Percentiles rank a stretch among this genome's conserved stretches.
phyloP scores from a whole-genome alignment of 148 eudicot genomes.

The Drosera capensis region DNA sequence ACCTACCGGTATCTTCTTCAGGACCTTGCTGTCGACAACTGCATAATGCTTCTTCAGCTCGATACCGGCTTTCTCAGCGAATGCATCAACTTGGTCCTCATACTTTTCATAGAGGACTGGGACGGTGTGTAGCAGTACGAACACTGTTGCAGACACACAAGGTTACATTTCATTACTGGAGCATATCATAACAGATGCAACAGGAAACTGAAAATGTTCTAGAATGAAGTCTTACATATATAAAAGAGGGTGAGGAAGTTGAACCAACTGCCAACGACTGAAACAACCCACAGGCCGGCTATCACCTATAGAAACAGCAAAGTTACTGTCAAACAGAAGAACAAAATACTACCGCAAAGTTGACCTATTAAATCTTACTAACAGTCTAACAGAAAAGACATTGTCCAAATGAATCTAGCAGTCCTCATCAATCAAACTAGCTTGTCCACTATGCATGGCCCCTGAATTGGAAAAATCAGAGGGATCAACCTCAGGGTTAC shows the following conservation, averaged over 20 bases:
- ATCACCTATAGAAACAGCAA: conserved; percentile 31
- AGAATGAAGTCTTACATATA: conserved; percentile 39
- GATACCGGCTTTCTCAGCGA: conserved; percentile 63
- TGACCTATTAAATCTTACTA: no score
- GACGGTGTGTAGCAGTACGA: conserved; percentile 61
- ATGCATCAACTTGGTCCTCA: conserved; percentile 69
- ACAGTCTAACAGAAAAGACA: background rate
- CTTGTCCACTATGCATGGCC: no score
- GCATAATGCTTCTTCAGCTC: conserved; percentile 82
- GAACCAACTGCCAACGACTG: conserved; percentile 53
- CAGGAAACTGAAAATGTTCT: background rate
- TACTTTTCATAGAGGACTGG: conserved; percentile 78
- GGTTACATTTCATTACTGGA: background rate
- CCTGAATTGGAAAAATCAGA: no score
- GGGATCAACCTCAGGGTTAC: no score
- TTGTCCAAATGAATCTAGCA: no score
- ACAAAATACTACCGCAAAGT: no score
- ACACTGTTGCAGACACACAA: conserved; percentile 24
- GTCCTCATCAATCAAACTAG: no score
- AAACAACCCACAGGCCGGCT: conserved; percentile 78
- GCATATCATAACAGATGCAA: background rate
- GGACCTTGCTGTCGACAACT: conserved; percentile 53
- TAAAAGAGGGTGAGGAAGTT: conserved; percentile 74
- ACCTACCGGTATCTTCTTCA: conserved; percentile 66
- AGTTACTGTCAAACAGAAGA: background rate